Evolutionary conservation across 2,329 filamentous ascomycete species (phyloP), one percentile per base, ranked within the genome.

Genomic region (Venturia oleaginea): DNA sequence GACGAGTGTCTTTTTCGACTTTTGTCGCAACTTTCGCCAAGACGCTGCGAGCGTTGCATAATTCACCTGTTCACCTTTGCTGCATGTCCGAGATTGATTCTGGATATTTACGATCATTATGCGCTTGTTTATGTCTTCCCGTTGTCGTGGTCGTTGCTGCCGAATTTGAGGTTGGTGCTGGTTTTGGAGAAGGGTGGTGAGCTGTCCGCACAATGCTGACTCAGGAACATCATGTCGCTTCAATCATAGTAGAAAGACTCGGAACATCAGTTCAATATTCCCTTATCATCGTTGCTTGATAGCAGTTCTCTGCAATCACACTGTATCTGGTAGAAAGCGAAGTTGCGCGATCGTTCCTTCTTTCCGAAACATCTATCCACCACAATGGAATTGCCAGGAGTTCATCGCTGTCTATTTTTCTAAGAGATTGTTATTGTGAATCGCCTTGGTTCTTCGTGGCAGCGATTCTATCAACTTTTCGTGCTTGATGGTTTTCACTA

Each of bases 181-280:
- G 13, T 57, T 57, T 57, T 57, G 30, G 6, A 34, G 51, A 54
- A n/a, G n/a, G 51, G 51, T 34, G 30, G 51, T 57, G 51, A 57
- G 51, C 34, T 55, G 51, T 57, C 30, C 51, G 51, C n/a, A 3
- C 27, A 51, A 13, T 27, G 22, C 22, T 51, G 46, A 22, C 22
- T 51, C 22, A 51, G 22, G 22, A 1, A 51, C 46, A 51, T 17
- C 8, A 15, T 24, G 13, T 51, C n/a, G 43, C 13, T 46, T 22
- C n/a, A 22, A 40, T 15, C 13, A 2, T 40, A 2, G 13, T 40
- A 40, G 13, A 40, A 8, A 37, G 10, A 37, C n/a, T 37, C 34
- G 34, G 34, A 37, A 5, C 34, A 37, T 37, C 4, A 5, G 34
- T 19, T 19, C 13, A 40, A 15, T 8, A 40, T 40, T 4, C 15